Evolutionary conservation across 1,284 basidiomycete species (phyloP), one percentile per base, ranked within the genome.

Genomic region (Gymnopus androsaceus): DNA sequence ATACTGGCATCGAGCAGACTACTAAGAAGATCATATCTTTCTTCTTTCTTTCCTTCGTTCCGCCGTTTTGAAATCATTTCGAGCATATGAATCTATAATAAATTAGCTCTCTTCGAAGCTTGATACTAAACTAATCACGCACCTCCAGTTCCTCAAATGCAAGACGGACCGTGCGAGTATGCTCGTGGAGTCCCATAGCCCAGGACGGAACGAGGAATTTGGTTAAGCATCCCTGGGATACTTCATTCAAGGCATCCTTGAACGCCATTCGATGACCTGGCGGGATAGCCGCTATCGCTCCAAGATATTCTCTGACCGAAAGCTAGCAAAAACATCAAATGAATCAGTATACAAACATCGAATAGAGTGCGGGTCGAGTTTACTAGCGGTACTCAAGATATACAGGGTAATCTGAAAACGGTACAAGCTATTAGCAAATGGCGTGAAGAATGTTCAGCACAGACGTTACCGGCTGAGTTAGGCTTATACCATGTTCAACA

Each of bases 31-130:
- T 87, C 84, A 57, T 82, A 66, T 28, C 72, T 72, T 55, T 77
- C 73, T 42, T 73, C 74, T 47, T 75, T 77, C 47, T 73, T 77
- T 47, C 73, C 72, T 0, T 69, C 63, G 12, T 53, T 59, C 51
- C 73, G 69, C 0, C 83, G 76, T 19, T 70, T 71, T 14, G 70
- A 59, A 48, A 85, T 80, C 81, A 85, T 83, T 65, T 84, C 82
- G 1, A 67, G 51, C 73, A 85, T 79, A 56, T 85, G 83, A 37
- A 49, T 55, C 82, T 84, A 55, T 23, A 19, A 17, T 2, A 48
- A 25, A 23, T 17, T 21, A 31, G 4, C 9, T 17, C 25, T n/a
- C 3, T 23, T 17, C 11, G 21, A 31, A 21, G 23, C 14, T n/a
- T 12, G 19, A 7, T 25, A 41, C 17, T 47, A 7, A 37, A 51